Percentiles rank a stretch among this genome's conserved stretches.
Evolutionary conservation across 2,329 filamentous ascomycete species (phyloP).

Genomic region (Penicillium sp.): DNA sequence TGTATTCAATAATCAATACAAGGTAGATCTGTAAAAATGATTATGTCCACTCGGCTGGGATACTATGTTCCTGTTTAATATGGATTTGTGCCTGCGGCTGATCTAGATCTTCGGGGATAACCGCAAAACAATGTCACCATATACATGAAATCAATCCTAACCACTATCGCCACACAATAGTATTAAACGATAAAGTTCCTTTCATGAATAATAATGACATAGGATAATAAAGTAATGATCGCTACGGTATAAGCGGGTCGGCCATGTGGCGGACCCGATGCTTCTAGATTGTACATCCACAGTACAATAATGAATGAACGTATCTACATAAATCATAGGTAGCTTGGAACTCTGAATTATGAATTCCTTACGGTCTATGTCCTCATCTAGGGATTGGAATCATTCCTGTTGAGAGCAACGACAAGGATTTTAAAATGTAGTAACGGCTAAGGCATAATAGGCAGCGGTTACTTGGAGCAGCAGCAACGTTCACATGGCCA

Average conservation of each 20-base stretch:
- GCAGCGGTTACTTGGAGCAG: neutral
- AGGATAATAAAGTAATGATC: neutral
- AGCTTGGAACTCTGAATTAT: neutral
- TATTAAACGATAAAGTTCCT: neutral
- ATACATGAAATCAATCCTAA: neutral
- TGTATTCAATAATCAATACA: neutral
- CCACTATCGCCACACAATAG: neutral
- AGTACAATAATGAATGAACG: neutral
- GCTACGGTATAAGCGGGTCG: neutral
- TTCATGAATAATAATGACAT: neutral
- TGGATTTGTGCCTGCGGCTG: neutral
- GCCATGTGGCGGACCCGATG: neutral
- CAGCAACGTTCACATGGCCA: neutral
- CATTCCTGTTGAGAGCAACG: neutral
- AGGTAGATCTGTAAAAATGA: neutral
- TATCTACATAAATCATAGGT: neutral
- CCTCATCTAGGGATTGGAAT: neutral
- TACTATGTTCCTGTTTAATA: neutral
- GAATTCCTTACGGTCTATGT: neutral
- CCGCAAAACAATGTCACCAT: neutral
- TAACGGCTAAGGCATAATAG: neutral
- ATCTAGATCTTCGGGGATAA: neutral
- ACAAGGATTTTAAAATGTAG: neutral
- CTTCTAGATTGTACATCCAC: neutral
- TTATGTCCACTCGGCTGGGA: neutral